phyloP scores from a whole-genome alignment of 257 asterid species.

The Coffea eugenioides region DNA sequence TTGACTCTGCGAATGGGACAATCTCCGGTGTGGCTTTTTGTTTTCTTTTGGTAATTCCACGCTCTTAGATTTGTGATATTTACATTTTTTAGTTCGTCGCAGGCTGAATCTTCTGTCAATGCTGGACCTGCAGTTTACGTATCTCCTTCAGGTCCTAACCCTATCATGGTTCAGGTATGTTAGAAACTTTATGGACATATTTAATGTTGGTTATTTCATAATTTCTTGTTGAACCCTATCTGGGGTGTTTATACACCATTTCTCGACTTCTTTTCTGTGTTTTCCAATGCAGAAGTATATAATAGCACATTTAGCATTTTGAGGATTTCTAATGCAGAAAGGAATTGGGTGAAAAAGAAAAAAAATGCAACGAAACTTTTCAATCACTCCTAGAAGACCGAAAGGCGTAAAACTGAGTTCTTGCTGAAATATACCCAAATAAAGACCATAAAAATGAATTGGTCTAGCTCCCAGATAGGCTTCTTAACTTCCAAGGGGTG shows the following conservation, averaged over 20 bases:
- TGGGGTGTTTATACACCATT: background rate
- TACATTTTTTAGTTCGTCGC: slow-evolving; percentile 36
- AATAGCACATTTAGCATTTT: background rate
- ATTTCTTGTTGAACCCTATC: background rate
- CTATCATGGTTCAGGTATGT: slow-evolving; percentile 97
- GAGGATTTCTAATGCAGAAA: background rate
- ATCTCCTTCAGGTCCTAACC: slow-evolving; percentile 94
- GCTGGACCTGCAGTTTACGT: slow-evolving; percentile 98
- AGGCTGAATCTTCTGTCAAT: slow-evolving; percentile 84
- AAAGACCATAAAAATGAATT: background rate
- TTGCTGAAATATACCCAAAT: background rate
- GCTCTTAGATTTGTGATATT: slow-evolving; percentile 7
- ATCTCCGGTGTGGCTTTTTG: slow-evolving; percentile 59
- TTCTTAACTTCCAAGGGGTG: background rate
- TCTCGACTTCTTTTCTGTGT: background rate
- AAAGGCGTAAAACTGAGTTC: background rate
- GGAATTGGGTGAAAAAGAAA: background rate
- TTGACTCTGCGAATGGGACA: slow-evolving; percentile 87
- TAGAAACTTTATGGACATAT: background rate
- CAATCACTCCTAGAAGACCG: background rate
- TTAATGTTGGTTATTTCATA: background rate
- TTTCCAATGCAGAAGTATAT: background rate
- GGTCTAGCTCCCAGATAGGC: background rate
- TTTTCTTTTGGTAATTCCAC: slow-evolving; percentile 10
- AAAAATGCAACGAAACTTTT: background rate